Percentiles rank a stretch among this genome's conserved stretches.
Conservation (phyloP, 768 basidiomycete genomes). For the Pholiota microspora region DNA sequence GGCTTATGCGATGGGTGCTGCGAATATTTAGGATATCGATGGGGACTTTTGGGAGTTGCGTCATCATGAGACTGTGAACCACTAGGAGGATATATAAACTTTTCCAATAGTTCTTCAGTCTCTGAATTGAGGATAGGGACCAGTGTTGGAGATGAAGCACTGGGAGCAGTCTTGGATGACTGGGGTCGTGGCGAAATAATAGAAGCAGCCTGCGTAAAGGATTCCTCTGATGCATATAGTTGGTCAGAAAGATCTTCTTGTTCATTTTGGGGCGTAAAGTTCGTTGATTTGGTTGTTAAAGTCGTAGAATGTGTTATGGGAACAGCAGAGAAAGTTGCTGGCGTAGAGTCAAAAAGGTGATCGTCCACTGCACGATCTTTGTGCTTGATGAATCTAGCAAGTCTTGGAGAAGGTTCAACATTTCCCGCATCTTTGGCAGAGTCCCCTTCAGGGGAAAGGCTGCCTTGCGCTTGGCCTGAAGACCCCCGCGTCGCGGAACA, state of each 20-base stretch:
- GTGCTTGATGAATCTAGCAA: conserved; percentile 22
- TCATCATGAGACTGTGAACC: background rate
- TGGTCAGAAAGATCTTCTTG: background rate
- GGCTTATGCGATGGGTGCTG: conserved; percentile 35
- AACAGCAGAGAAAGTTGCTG: background rate
- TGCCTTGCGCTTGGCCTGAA: conserved; percentile 1
- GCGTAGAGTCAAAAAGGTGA: background rate
- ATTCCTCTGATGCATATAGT: background rate
- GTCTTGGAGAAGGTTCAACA: conserved; percentile 13
- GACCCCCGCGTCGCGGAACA: background rate
- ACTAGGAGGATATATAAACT: conserved; percentile 22
- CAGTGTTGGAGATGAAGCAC: background rate
- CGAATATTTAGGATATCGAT: background rate
- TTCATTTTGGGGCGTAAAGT: background rate
- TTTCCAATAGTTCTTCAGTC: conserved; percentile 7
- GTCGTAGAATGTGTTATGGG: conserved; percentile 1
- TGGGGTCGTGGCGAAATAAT: background rate
- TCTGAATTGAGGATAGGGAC: background rate
- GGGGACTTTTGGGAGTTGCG: background rate
- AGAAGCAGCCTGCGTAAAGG: background rate
- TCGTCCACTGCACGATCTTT: background rate
- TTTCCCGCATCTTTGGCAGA: background rate
- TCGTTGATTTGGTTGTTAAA: conserved; percentile 14
- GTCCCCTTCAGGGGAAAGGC: background rate
- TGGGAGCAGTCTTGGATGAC: background rate